Evolutionary conservation across 2,329 filamentous ascomycete species (phyloP), one percentile per base, ranked within the genome.

Genomic region (Elsinoe arachidis): DNA sequence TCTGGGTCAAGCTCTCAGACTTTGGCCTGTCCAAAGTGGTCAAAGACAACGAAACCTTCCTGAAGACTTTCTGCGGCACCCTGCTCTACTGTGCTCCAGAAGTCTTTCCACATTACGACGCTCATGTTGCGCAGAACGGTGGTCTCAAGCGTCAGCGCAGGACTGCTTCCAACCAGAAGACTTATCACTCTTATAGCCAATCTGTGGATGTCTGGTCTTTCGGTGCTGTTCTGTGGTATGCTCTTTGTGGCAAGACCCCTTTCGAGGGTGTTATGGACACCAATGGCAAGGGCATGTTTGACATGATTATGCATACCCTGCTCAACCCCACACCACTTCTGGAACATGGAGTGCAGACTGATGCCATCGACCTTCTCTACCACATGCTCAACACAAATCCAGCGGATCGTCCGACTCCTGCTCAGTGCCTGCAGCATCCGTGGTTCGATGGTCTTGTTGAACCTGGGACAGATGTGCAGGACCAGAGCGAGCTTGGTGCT

Each of bases 121-220:
- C 81, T n/a, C 80, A 84, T 59, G 77, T 84, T 37, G 79, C 78
- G 37, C 78, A 79, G 33, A 74, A 76, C 64, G 79, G 83, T n/a
- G 80, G 80, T 58, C 86, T 84, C 63, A 79, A 83, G 64, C 66
- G 68, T 6, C 59, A 63, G 23, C 79, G 83, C 19, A 82, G 85
- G 38, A 67, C 76, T 37, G 74, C 76, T 39, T 71, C 51, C 3
- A 66, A 66, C 41, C 63, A 67, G 14, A 68, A 17, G 63, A 74
- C 72, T 72, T 78, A 67, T 73, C 76, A 72, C 66, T 84, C 89
- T 19, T 99, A 99, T 70, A 89, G 85, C 67, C 89, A 95, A 61
- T 89, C 90, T 1, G 88, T 97, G 33, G 93, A 99, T 68, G 88
- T 96, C 61, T 99, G 93, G 92, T 97, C 93, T 0, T 82, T 96